Evolutionary conservation across 2,329 filamentous ascomycete species (phyloP).

Genomic region (Sarocladium kiliense): DNA sequence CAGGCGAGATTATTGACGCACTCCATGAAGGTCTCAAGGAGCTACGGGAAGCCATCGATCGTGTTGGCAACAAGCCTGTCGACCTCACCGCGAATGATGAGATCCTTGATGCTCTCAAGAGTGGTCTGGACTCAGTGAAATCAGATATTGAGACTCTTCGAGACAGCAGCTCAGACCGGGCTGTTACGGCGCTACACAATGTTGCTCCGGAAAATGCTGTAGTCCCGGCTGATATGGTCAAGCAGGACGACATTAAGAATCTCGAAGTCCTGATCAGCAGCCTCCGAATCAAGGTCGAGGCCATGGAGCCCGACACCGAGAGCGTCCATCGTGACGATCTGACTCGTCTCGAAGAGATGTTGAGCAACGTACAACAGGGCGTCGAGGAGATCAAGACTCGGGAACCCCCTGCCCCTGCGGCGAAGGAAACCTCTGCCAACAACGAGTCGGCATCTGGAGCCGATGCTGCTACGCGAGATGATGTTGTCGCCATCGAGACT

Average conservation of each 20-base stretch:
- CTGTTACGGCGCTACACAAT: slow-evolving; percentile 43
- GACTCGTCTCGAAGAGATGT: slow-evolving; percentile 47
- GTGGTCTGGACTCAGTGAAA: slow-evolving; percentile 71
- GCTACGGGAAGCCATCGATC: slow-evolving; percentile 72
- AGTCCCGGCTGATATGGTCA: slow-evolving; percentile 45
- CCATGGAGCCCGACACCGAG: slow-evolving; percentile 27
- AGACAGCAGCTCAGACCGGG: slow-evolving; percentile 45
- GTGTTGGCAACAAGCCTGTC: slow-evolving; percentile 68
- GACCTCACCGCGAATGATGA: slow-evolving; percentile 85
- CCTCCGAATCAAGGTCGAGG: slow-evolving; percentile 76
- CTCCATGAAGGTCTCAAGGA: slow-evolving; percentile 82
- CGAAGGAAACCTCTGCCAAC: slow-evolving; percentile 15
- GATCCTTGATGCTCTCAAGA: slow-evolving; percentile 73
- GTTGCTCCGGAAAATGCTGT: slow-evolving; percentile 19
- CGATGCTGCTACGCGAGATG: slow-evolving; percentile 55
- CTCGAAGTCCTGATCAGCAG: slow-evolving; percentile 80
- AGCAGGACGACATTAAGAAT: slow-evolving; percentile 73
- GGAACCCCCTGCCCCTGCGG: slow-evolving; percentile 16
- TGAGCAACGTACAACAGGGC: slow-evolving; percentile 18
- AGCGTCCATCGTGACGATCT: slow-evolving; percentile 49
- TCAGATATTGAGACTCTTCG: slow-evolving; percentile 75
- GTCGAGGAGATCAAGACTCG: slow-evolving; percentile 31
- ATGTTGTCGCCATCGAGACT: slow-evolving; percentile 86
- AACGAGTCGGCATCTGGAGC: slow-evolving; percentile 33
- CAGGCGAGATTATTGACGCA: slow-evolving; percentile 83